Base-by-base conservation (phyloP, 192 early-diverging fungal species). In the Dimargaris xerosporica region DNA sequence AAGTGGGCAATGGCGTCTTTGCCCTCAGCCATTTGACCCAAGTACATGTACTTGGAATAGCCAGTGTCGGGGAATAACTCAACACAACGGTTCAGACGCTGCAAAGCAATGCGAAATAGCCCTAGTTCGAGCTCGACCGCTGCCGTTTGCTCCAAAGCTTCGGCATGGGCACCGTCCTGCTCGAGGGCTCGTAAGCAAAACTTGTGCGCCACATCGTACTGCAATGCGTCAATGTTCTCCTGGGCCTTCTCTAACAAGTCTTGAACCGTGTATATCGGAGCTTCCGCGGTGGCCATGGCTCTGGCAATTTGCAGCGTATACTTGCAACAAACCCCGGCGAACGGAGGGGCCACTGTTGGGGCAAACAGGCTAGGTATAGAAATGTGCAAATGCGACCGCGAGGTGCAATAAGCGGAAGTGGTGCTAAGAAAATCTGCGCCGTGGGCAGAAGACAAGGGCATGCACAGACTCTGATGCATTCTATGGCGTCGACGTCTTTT, bases 41-140 rank as follows among this genome's bases (percentile, higher is more conserved):
- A 75, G 67, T 94, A 91, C 80, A 98, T 84, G 76, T 88, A 95
- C 70, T 88, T 87, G 63, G 79, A 77, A 63, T 81, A 80, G 25
- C 85, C 84, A 45, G 71, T 69, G 31, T 86, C 75, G 25, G 86
- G 85, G 54, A 73, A 73, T n/a, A 90, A 68, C 63, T 80, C 73
- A 31, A 85, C 83, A 53, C 76, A 72, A 3, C 65, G 66, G 29
- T 67, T 39, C 28, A 74, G 59, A 83, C 84, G 68, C 78, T 78
- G 73, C 72, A 73, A 73, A 25, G 85, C 87, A 34, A 79, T 75
- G 30, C 81, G 82, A 56, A 83, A 78, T 28, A 81, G 69, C 61
- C 78, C 81, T 11, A 84, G 67, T 62, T 94, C 93, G 52, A 93
- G 79, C 63, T 89, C 85, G 26, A 85, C 77, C 31, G 84, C 78